Conservation (phyloP, 2,329 filamentous ascomycete species). For the Aphanoascus verrucosus region DNA sequence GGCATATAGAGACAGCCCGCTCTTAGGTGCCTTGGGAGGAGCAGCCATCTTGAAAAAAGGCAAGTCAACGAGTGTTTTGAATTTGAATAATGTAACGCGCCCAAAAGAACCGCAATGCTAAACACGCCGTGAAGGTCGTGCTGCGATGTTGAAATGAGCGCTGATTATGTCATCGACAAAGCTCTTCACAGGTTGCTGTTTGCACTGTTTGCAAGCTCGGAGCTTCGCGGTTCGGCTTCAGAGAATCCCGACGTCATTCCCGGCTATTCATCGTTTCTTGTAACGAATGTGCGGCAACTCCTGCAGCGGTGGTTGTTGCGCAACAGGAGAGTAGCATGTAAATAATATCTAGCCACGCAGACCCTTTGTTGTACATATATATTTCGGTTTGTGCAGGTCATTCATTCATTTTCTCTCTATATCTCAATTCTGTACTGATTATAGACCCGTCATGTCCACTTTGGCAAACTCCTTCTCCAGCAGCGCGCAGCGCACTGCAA, state of each 20-base stretch:
- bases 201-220: conserved; percentile 4
- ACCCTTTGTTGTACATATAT: conserved; percentile 1
- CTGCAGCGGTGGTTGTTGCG: neutral
- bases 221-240: neutral
- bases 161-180: neutral
- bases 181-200: neutral
- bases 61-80: neutral
- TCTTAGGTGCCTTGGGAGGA: conserved; percentile 15
- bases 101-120: neutral
- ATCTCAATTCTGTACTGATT: neutral
- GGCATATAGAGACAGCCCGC: conserved; percentile 64
- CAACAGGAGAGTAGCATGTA: neutral
- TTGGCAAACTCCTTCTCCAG: conserved; percentile 48
- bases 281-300: conserved; percentile 3
- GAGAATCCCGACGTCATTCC: conserved; percentile 2
- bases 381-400: neutral
- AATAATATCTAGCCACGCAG: neutral
- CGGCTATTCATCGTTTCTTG: neutral
- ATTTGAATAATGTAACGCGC: neutral
- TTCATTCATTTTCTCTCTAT: neutral
- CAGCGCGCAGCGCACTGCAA: conserved; percentile 45
- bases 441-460: conserved; percentile 40
- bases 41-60: conserved; percentile 19
- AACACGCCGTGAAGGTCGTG: neutral
- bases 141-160: neutral